These are phyloP conservation scores for Handroanthus guayacan DNA, from an alignment of 257 asterid species.

Conservation along the genomic window DNA sequence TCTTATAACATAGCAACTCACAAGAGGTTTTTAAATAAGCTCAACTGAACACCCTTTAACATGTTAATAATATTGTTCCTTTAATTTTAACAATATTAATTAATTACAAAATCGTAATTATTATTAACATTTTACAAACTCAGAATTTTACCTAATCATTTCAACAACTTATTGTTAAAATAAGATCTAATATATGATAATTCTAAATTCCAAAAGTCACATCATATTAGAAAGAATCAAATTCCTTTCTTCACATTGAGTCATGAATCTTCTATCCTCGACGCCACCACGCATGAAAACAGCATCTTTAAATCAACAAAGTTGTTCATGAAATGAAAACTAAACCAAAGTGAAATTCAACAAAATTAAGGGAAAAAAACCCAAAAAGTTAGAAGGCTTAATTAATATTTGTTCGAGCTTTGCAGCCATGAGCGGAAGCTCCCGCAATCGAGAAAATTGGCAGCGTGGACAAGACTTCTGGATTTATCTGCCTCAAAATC, in stretches of 20 bases:
- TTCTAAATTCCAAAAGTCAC: background rate
- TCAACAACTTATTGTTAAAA: no score
- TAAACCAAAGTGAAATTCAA: conserved; percentile 1
- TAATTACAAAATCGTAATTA: no score
- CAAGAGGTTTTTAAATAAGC: no score
- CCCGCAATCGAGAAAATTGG: conserved; percentile 34
- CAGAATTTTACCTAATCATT: no score
- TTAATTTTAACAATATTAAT: no score
- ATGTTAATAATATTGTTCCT: no score
- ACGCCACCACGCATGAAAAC: conserved; percentile 15
- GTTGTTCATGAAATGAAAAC: background rate
- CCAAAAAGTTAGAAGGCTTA: background rate
- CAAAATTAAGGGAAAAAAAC: conserved; percentile 25
- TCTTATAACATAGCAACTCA: no score
- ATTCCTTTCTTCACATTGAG: conserved; percentile 41
- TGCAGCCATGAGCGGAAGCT: conserved; percentile 45
- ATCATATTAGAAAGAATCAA: conserved; percentile 31
- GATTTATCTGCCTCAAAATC: conserved; percentile 42
- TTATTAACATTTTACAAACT: no score
- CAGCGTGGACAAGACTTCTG: conserved; percentile 44
- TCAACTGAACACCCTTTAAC: no score
- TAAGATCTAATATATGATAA: background rate
- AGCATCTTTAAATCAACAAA: conserved; percentile 22
- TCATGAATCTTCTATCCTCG: conserved; percentile 38
- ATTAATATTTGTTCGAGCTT: background rate